A percentile compares a stretch with the other conserved stretches of the same genome.
Conservation (phyloP, 2,329 filamentous ascomycete species). For the Aspergillus viridinutans region DNA sequence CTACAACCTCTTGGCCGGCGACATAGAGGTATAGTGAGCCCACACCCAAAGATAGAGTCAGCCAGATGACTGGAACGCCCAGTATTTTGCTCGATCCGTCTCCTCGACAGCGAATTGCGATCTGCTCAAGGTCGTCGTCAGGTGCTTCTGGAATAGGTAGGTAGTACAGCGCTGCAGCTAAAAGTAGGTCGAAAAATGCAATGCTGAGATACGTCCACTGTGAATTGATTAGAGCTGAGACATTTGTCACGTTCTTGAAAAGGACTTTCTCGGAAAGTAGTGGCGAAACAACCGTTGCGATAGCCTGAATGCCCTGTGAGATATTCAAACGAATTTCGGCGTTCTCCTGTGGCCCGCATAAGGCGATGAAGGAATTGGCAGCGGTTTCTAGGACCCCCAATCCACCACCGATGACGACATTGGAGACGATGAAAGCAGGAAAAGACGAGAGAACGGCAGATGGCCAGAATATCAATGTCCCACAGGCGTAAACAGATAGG, state of each 20-base stretch:
- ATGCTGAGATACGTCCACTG: slow-evolving; percentile 65
- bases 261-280: slow-evolving; percentile 57
- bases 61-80: slow-evolving; percentile 50
- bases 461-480: slow-evolving; percentile 60
- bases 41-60: slow-evolving; percentile 52
- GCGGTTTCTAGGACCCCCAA: slow-evolving; percentile 58
- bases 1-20: slow-evolving; percentile 56
- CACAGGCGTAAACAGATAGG: slow-evolving; percentile 59
- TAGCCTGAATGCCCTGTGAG: slow-evolving; percentile 59
- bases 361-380: slow-evolving; percentile 59
- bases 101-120: slow-evolving; percentile 49
- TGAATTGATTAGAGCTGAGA: slow-evolving; percentile 53
- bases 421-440: slow-evolving; percentile 57
- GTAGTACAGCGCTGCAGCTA: slow-evolving; percentile 59
- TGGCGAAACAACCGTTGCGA: slow-evolving; percentile 57
- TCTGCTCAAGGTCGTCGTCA: slow-evolving; percentile 55
- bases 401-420: slow-evolving; percentile 59
- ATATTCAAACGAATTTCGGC: slow-evolving; percentile 58
- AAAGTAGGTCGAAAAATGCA: slow-evolving; percentile 54
- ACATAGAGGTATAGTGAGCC: slow-evolving; percentile 59
- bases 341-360: slow-evolving; percentile 59
- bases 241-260: slow-evolving; percentile 48
- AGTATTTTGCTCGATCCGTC: slow-evolving; percentile 45
- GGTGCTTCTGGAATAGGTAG: slow-evolving; percentile 59
- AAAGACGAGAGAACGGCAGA: slow-evolving; percentile 60